These are phyloP conservation scores for Inosperma sp. DNA, from an alignment of 768 basidiomycete genomes.

Conservation along the genomic window DNA sequence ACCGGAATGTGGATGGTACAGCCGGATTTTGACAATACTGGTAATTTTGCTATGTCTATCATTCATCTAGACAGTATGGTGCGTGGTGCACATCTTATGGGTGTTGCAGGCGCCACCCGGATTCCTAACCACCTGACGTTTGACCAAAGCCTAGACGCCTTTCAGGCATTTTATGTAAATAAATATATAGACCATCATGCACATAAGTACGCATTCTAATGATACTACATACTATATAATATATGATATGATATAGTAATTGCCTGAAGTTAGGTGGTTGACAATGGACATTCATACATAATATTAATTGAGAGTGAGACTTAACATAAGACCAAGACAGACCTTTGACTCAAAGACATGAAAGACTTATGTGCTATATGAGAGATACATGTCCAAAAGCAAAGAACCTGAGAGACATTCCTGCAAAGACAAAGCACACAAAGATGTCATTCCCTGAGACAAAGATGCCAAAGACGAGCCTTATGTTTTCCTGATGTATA, in stretches of 20 bases:
- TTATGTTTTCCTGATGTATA: not conserved
- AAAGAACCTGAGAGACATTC: not conserved
- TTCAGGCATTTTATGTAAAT: constrained; percentile 14
- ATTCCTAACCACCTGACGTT: not conserved
- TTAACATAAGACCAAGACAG: no score
- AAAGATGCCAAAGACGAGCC: not conserved
- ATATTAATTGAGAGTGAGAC: not conserved
- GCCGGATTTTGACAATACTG: constrained; percentile 19
- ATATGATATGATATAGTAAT: not conserved
- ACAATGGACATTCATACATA: no score
- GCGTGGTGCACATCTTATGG: constrained; percentile 12
- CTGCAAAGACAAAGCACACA: not conserved
- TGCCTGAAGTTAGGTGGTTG: no score
- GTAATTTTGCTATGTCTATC: not conserved
- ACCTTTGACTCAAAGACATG: not conserved
- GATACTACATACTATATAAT: not conserved
- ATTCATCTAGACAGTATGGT: constrained; percentile 14
- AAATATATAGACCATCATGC: constrained; percentile 17
- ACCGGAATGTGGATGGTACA: constrained; percentile 36
- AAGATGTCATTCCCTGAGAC: not conserved
- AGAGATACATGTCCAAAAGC: not conserved
- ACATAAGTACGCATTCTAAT: constrained; percentile 11
- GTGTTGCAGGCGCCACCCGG: not conserved
- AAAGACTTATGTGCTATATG: not conserved
- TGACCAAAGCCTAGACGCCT: constrained; percentile 5